Conservation (phyloP, 768 basidiomycete genomes). For the Tremella yokohamensis region DNA sequence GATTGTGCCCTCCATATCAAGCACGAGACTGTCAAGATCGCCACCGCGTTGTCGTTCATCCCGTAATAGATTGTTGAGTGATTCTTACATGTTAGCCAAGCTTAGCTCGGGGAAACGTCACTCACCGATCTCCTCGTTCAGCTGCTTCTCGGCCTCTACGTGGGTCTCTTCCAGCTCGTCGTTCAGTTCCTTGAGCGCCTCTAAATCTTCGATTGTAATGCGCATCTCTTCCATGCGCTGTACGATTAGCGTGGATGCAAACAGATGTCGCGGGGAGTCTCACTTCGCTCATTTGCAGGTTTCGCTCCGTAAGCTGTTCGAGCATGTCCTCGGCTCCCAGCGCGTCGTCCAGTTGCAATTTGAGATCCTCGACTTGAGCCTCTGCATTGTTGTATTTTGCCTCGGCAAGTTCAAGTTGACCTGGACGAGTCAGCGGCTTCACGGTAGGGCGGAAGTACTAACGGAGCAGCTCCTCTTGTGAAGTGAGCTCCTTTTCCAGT, state of each 20-base stretch:
- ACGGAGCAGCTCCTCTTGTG: conserved; percentile 78
- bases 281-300: conserved; percentile 85
- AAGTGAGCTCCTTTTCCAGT: conserved; percentile 81
- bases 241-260: not conserved
- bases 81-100: conserved; percentile 15
- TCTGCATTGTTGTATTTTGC: conserved; percentile 85
- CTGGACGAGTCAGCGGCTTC: conserved; percentile 53
- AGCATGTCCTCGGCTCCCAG: conserved; percentile 94
- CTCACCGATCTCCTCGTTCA: conserved; percentile 85
- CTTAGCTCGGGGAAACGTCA: conserved; percentile 7
- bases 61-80: conserved; percentile 57
- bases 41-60: conserved; percentile 66
- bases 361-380: conserved; percentile 86
- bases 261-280: conserved; percentile 9
- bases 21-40: conserved; percentile 69
- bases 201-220: conserved; percentile 90
- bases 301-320: conserved; percentile 89
- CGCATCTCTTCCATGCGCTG: conserved; percentile 98
- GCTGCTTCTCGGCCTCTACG: conserved; percentile 80
- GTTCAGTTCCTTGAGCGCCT: conserved; percentile 89
- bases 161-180: conserved; percentile 98
- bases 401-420: conserved; percentile 71
- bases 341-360: conserved; percentile 89
- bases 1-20: conserved; percentile 84
- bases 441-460: conserved; percentile 17